Evolutionary conservation across 306 rosid genomes (phyloP), one percentile per base, ranked within the genome.

Genomic region (Cicer arietinum): DNA sequence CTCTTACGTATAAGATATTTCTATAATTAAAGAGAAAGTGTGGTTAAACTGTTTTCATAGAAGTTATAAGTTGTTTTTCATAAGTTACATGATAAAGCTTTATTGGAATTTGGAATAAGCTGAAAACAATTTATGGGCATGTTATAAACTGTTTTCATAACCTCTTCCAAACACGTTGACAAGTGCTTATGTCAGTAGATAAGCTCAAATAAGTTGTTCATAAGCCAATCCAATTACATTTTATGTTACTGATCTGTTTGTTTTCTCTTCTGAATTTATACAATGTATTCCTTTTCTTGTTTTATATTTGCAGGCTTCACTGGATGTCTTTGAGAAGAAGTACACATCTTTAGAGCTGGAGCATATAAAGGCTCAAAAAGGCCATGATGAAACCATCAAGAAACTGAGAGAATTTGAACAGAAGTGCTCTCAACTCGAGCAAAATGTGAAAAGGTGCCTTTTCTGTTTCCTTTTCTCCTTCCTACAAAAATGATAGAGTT

Each of bases 241-340:
- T 18, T 46, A 7, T 39, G 68, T 75, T 66, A 47, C 53, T 54
- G 73, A 42, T 16, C 46, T 39, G 46, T 56, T 67, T 76, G 56
- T 76, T 77, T 73, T 61, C 61, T 63, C 58, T 48, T 18, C 39
- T 81, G 69, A 59, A 51, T 61, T 60, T 54, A 37, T 63, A 68
- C 71, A 48, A 58, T 47, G 40, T 54, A 42, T 58, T 82, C 22
- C 50, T 65, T 74, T 78, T 20, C 54, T 51, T 76, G 74, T 76
- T 41, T 79, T 12, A 40, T 68, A 54, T 64, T 58, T 77, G 17
- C 86, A 91, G 98, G 81, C 77, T 79, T 84, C 97, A 42, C 52
- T 94, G 86, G 86, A 90, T 79, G 80, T 85, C 76, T 83, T 91
- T 52, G 96, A 87, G 79, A 91, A 87, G 85, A 91, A 85, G 88